A percentile compares a stretch with the other conserved stretches of the same genome.
Evolutionary conservation across 2,329 filamentous ascomycete species (phyloP).

Genomic region (Fusarium bulbicola): DNA sequence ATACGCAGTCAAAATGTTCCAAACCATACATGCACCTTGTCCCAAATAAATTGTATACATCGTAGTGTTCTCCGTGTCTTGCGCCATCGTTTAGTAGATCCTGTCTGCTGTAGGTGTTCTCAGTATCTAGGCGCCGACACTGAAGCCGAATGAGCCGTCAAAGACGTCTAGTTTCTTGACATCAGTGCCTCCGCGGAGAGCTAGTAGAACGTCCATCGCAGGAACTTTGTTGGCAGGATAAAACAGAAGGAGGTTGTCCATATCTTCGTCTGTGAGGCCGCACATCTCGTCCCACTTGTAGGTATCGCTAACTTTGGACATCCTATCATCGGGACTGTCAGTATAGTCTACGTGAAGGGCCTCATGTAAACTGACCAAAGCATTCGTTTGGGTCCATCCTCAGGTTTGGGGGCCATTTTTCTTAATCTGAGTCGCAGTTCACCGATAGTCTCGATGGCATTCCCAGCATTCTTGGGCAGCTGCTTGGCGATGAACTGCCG

Average conservation of each 20-base stretch:
- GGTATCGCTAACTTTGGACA: slow-evolving; percentile 88
- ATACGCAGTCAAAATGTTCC: slow-evolving; percentile 16
- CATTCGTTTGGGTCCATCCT: slow-evolving; percentile 89
- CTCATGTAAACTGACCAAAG: slow-evolving; percentile 70
- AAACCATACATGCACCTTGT: slow-evolving; percentile 34
- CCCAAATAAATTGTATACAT: slow-evolving; percentile 32
- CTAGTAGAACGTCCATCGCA: slow-evolving; percentile 62
- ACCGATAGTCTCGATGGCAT: slow-evolving; percentile 87
- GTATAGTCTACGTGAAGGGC: not conserved
- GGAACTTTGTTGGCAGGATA: slow-evolving; percentile 70
- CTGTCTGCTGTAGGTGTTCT: not conserved
- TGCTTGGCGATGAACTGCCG: slow-evolving; percentile 80
- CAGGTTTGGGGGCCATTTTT: slow-evolving; percentile 74
- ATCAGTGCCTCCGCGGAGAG: slow-evolving; percentile 59
- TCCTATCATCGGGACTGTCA: slow-evolving; percentile 62
- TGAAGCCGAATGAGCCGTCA: slow-evolving; percentile 68
- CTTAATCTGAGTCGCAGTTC: slow-evolving; percentile 81
- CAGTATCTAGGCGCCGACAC: slow-evolving; percentile 54
- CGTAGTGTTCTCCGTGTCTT: slow-evolving; percentile 24
- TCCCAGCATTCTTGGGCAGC: slow-evolving; percentile 82
- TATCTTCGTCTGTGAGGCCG: slow-evolving; percentile 81
- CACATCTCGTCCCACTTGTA: slow-evolving; percentile 89
- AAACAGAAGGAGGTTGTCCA: slow-evolving; percentile 82
- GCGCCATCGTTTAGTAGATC: not conserved
- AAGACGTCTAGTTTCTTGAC: slow-evolving; percentile 62